phyloP scores from a whole-genome alignment of 1,284 basidiomycete species.

The Takashimella koratensis region DNA sequence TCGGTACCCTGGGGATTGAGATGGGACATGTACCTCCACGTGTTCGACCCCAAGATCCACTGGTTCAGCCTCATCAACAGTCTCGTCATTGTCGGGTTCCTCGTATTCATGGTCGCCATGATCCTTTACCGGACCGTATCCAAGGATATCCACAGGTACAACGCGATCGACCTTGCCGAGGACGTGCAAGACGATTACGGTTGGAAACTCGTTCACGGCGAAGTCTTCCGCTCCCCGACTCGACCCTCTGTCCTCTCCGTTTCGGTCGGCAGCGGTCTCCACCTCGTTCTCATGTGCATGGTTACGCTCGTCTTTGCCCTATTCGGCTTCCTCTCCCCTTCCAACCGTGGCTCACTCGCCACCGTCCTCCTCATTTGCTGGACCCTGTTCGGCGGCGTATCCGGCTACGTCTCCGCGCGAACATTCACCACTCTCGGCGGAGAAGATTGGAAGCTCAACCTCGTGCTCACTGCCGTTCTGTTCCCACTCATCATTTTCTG shows the following conservation, averaged over 20 bases:
- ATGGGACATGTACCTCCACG: conserved; percentile 93
- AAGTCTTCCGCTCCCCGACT: conserved; percentile 84
- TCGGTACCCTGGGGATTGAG: conserved; percentile 76
- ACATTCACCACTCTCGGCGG: conserved; percentile 82
- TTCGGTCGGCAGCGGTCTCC: conserved; percentile 84
- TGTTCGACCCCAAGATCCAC: conserved; percentile 55
- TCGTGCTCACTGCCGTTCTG: conserved; percentile 80
- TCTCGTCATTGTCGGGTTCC: conserved; percentile 81
- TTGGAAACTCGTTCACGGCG: conserved; percentile 89
- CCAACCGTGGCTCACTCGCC: conserved; percentile 88
- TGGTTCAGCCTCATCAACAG: conserved; percentile 93
- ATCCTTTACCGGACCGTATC: conserved; percentile 81
- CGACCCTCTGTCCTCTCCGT: conserved; percentile 77
- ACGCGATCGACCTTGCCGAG: conserved; percentile 88
- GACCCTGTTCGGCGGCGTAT: conserved; percentile 88
- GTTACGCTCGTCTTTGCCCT: conserved; percentile 93
- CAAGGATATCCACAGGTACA: conserved; percentile 93
- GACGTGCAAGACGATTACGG: conserved; percentile 98
- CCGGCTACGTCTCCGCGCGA: conserved; percentile 84
- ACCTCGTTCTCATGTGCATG: conserved; percentile 81
- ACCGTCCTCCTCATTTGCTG: conserved; percentile 96
- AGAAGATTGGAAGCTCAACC: conserved; percentile 71
- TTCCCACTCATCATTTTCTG: conserved; percentile 81
- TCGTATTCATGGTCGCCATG: conserved; percentile 87
- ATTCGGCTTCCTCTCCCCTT: conserved; percentile 95